Evolutionary conservation across 78 protist genomes (phyloP), one percentile per base, ranked within the genome.

Genomic region (Speleostelium caveatum): DNA sequence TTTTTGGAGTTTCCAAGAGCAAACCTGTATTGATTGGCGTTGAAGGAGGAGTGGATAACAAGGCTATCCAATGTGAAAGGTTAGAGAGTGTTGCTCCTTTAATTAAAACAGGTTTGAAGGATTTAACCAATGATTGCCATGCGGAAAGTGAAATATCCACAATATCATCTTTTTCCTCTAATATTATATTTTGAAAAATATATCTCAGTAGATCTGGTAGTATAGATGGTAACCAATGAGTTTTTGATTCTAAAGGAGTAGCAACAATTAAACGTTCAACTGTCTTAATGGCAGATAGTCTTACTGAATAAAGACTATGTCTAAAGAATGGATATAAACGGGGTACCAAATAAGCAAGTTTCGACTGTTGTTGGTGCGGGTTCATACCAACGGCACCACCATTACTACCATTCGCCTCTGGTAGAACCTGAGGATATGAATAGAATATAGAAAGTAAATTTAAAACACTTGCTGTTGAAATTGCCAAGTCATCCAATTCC

Each of bases 401-500:
- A 8, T 22, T 66, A 24, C 33, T 42, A 12, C 1, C 35, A 10
- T 30, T 77, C 16, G 28, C 56, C 6, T 73, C 30, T 22, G 72
- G 41, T 53, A 88, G 17, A 22, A 78, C 78, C 24, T 88, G 85
- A 28, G 73, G 49, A 56, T 72, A 69, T 10, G 91, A 75, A 41
- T 75, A 88, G 41, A 68, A 66, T 28, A 45, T 66, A 5, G 94
- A 77, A 21, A 73, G 22, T 36, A 73, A 45, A 45, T 88, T 75
- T 24, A 88, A 71, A 10, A 88, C 86, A 17, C 58, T 36, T n/a
- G 92, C 36, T 19, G 89, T 80, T 8, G 95, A 92, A 1, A 80
- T 86, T 3, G 93, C 73, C 5, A 92, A 63, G 33, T 92, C 95
- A 42, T 92, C 95, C 45, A 80, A 42, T 33, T 92, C 95, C 28